These are phyloP conservation scores for Lipomyces yamanashiensis DNA, from an alignment of 805 yeast genomes.

Conservation along the genomic window DNA sequence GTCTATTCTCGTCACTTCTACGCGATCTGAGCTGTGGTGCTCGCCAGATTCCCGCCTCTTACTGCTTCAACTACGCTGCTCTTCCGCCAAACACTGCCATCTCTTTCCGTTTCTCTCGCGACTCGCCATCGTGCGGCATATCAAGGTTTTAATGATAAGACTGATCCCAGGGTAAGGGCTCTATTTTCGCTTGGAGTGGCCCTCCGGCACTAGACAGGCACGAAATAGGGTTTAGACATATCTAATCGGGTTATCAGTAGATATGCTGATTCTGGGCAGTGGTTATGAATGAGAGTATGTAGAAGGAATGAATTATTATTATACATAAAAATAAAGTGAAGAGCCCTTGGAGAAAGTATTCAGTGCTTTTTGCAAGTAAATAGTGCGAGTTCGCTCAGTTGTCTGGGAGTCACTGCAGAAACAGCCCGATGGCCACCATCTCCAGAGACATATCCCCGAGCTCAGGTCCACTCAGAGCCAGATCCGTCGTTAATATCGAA, in stretches of 20 bases:
- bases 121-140: slow-evolving; percentile 9
- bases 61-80: not conserved
- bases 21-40: slow-evolving; percentile 1
- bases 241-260: too few relatives aligned
- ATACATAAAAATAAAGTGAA: not conserved
- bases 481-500: too few relatives aligned
- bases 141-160: slow-evolving; percentile 5
- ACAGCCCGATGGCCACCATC: too few relatives aligned
- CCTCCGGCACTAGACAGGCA: not conserved
- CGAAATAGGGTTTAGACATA: not conserved
- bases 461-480: too few relatives aligned
- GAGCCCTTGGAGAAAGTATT: not conserved
- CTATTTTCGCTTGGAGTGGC: not conserved
- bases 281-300: too few relatives aligned
- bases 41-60: not conserved
- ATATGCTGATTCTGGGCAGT: too few relatives aligned
- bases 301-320: not conserved
- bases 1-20: not conserved
- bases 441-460: too few relatives aligned
- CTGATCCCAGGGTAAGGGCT: not conserved
- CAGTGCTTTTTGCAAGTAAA: not conserved
- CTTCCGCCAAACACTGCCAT: not conserved
- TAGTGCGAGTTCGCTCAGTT: not conserved
- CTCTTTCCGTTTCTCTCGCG: not conserved
- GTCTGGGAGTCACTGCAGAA: too few relatives aligned